phyloP scores from a whole-genome alignment of 1,284 basidiomycete genomes.

The Sporisorium exsertum region DNA sequence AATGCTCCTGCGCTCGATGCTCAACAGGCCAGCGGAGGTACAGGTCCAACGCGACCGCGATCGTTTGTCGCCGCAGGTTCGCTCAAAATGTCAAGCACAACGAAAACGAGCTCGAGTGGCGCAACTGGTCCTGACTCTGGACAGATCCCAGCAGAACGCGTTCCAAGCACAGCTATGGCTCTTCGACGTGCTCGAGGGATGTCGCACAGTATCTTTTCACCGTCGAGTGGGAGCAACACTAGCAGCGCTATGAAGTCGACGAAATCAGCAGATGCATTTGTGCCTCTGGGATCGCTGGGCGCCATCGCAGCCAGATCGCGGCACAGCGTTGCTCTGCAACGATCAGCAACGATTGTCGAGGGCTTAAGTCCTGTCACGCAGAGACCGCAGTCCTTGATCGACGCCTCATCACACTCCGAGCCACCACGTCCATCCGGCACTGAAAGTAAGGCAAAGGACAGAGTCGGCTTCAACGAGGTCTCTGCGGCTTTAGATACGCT shows the following conservation, averaged over 20 bases:
- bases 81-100: slow-evolving; percentile 23
- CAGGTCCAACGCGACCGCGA: slow-evolving; percentile 24
- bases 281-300: not conserved
- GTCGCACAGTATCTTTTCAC: slow-evolving; percentile 16
- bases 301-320: not conserved
- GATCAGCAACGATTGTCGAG: slow-evolving; percentile 10
- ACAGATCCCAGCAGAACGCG: not conserved
- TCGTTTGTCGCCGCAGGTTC: slow-evolving; percentile 22
- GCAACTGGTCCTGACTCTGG: not conserved
- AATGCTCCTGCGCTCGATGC: slow-evolving; percentile 7
- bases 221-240: not conserved
- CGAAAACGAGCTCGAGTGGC: slow-evolving; percentile 9
- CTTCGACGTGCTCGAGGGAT: slow-evolving; percentile 25
- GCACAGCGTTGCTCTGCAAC: slow-evolving; percentile 13
- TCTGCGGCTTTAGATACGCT: slow-evolving; percentile 28
- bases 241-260: slow-evolving; percentile 26
- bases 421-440: not conserved
- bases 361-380: not conserved
- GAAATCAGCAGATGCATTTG: slow-evolving; percentile 22
- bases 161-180: slow-evolving; percentile 17
- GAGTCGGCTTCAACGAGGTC: slow-evolving; percentile 35
- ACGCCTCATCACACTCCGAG: slow-evolving; percentile 1
- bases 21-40: slow-evolving; percentile 5
- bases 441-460: not conserved
- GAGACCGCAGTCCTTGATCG: slow-evolving; percentile 27